These are phyloP conservation scores for Coemansia sp. DNA, from an alignment of 192 early-diverging fungal genomes.

Conservation along the genomic window DNA sequence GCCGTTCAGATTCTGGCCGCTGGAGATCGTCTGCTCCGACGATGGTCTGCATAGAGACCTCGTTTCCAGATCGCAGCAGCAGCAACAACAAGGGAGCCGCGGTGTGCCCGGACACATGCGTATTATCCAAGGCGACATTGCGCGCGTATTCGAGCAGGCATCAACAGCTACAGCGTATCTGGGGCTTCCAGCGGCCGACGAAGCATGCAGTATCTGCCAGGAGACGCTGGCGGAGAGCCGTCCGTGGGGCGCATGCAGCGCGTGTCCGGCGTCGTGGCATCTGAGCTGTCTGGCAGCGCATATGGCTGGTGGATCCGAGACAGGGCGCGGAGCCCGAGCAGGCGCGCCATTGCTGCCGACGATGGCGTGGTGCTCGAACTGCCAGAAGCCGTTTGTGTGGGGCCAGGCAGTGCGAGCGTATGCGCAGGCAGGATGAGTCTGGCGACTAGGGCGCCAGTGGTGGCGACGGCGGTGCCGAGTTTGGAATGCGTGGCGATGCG, in stretches of 20 bases:
- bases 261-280: constrained; percentile 39
- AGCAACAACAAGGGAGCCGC: not conserved
- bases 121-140: constrained; percentile 11
- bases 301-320: not conserved
- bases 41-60: constrained; percentile 19
- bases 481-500: constrained; percentile 14
- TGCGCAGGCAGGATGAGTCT: constrained; percentile 4
- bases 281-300: constrained; percentile 33
- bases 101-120: constrained; percentile 21
- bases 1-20: constrained; percentile 47
- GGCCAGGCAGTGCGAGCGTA: constrained; percentile 38
- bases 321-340: not conserved
- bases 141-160: constrained; percentile 19
- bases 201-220: constrained; percentile 30
- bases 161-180: constrained; percentile 14
- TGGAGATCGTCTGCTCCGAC: constrained; percentile 28
- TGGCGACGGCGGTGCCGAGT: not conserved
- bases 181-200: constrained; percentile 34
- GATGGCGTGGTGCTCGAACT: constrained; percentile 21
- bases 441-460: not conserved
- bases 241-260: constrained; percentile 36
- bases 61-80: constrained; percentile 3
- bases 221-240: constrained; percentile 16
- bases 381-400: constrained; percentile 24
- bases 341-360: constrained; percentile 24